Percentiles rank a stretch among this genome's conserved stretches.
Evolutionary conservation across 164 flowering plant genomes (phyloP).

Genomic region (Euptelea pleiosperma): DNA sequence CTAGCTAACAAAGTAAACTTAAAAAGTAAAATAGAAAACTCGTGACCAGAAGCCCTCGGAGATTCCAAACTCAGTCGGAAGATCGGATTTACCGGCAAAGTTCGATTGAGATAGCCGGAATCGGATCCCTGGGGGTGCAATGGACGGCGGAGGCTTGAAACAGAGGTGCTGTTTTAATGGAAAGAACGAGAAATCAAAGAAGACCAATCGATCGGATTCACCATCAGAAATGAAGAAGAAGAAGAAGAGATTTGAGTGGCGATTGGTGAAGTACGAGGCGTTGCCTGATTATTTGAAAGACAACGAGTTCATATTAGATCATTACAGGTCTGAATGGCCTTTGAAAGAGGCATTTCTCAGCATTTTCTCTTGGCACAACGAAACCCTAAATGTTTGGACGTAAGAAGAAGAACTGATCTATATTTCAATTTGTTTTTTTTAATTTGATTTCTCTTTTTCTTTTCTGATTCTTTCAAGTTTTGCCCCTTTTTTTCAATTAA

Average conservation of each 20-base stretch:
- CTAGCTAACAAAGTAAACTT: no score
- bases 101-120: neutral
- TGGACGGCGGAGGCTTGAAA: no score
- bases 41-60: no score
- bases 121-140: neutral
- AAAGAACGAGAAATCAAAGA: slow-evolving; percentile 4
- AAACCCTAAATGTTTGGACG: slow-evolving; percentile 96
- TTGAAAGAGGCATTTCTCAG: slow-evolving; percentile 65
- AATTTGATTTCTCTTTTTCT: neutral
- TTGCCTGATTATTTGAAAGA: slow-evolving; percentile 83
- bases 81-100: neutral
- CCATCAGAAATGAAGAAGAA: neutral
- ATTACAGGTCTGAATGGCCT: slow-evolving; percentile 90
- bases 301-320: slow-evolving; percentile 74
- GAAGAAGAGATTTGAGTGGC: slow-evolving; percentile 25
- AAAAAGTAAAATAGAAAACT: no score
- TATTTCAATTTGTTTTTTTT: neutral
- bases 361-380: slow-evolving; percentile 83
- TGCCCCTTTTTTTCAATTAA: neutral
- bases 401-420: slow-evolving; percentile 20
- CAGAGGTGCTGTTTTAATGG: neutral
- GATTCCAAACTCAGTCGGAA: no score
- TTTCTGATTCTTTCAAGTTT: neutral
- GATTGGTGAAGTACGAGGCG: slow-evolving; percentile 66
- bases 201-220: neutral